Base-by-base conservation (phyloP, 306 rosid genomes). In the Hylodesmum podocarpum region DNA sequence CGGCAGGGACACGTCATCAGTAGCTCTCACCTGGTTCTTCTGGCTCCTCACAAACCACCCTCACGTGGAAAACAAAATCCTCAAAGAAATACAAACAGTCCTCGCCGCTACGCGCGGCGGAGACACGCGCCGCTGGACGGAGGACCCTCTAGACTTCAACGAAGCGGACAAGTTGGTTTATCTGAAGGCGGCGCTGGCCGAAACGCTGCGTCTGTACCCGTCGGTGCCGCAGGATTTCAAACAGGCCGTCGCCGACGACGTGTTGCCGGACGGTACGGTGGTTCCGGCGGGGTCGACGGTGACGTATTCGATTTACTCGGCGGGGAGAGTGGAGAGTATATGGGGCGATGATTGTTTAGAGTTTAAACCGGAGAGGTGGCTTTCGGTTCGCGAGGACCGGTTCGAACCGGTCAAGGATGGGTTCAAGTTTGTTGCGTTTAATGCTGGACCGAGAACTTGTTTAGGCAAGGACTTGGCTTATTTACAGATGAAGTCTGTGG, bases 401-500 rank as follows among this genome's bases (percentile, higher is more conserved):
- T 94, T 94, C 86, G 95, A 91, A 82, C 86, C 87, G 49, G 96
- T 95, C 0, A 89, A 87, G 55, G 93, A 94, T 28, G 87, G 87
- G 4, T 94, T 86, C 24, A 87, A 78, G 83, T 94, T 94, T 7
- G 87, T 94, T 71, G 98, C 98, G 31, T 94, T 94, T 53, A 94
- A 94, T 15, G 98, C 88, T 4, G 98, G 98, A 63, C 98, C 98
- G 70, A 94, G 98, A 64, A 92, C 84, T 11, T 94, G 98, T 70
- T 78, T 94, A 70, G 98, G 98, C 4, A 94, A 94, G 87, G 97
- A 94, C 83, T 71, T 94, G 82, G 98, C 98, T 67, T 94, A 94
- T 82, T 63, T 94, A 51, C 98, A 94, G 64, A 94, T 94, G 98
- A 91, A 91, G 61, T 94, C 98, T 0, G 96, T 94, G 57, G 98